phyloP scores from a whole-genome alignment of 768 basidiomycete genomes.

The Cystofilobasidium ferigula region DNA sequence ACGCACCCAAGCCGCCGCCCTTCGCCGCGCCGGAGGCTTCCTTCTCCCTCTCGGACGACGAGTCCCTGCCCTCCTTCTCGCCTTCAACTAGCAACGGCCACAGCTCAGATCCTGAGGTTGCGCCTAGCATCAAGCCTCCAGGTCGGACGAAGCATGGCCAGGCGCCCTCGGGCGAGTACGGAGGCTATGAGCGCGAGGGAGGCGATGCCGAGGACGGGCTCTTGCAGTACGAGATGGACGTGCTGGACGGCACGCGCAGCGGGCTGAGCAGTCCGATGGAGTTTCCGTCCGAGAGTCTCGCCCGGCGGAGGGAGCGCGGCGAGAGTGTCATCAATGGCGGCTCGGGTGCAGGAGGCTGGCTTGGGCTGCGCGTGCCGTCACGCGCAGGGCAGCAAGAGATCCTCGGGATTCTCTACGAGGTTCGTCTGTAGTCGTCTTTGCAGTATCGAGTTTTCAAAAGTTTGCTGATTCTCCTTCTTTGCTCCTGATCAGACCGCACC shows the following conservation, averaged over 20 bases:
- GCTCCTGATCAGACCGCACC: conserved; percentile 57
- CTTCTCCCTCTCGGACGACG: too few species aligned
- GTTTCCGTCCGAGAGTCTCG: neutral
- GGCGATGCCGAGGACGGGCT: conserved; percentile 10
- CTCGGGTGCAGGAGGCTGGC: neutral
- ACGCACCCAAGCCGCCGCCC: conserved; percentile 11
- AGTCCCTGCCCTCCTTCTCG: neutral
- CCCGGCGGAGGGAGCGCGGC: neutral
- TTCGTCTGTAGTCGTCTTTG: conserved; percentile 30
- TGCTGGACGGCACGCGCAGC: conserved; percentile 5
- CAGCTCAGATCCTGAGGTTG: neutral
- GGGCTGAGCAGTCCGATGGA: neutral
- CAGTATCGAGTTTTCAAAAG: conserved; percentile 32
- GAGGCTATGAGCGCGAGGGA: conserved; percentile 3
- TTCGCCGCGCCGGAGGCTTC: too few species aligned
- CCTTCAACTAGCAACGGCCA: neutral
- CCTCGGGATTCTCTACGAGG: conserved; percentile 33
- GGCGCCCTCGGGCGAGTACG: neutral
- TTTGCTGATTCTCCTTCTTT: neutral
- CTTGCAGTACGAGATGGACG: conserved; percentile 20
- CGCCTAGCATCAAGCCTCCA: neutral
- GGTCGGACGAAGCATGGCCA: neutral
- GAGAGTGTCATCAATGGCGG: conserved; percentile 14
- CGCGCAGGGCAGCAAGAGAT: conserved; percentile 28
- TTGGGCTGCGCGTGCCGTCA: conserved; percentile 7